Base-by-base conservation (phyloP, 2,329 filamentous ascomycete genomes). In the Aspergillus fischeri region DNA sequence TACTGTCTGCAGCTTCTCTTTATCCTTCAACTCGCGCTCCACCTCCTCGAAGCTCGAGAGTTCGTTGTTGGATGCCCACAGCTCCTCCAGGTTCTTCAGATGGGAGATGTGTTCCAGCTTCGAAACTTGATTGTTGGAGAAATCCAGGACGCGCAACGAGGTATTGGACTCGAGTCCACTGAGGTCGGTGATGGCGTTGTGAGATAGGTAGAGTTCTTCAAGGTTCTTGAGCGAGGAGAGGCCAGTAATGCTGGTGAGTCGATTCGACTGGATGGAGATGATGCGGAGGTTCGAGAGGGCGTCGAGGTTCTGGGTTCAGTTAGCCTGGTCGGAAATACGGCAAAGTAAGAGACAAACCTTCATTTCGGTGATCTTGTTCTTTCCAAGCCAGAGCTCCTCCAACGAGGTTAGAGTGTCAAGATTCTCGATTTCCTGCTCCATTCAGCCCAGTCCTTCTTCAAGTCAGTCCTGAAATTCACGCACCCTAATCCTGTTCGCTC, bases 31-130 rank as follows among this genome's bases (percentile, higher is more conserved):
- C 65, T 90, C 84, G 55, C 82, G 83, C 76, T 97, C 77, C 3
- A 97, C 83, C 68, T 97, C 92, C 47, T 81, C 80, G 67, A 97
- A 96, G 70, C 90, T 90, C 21, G 77, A 78, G 27, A 99, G 74
- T 65, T 89, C 81, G 75, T 96, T 97, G 74, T 92, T 92, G 65
- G 90, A 94, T 17, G 92, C 94, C 94, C 94, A 99, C 28, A 99
- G 75, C 73, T 99, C 94, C 71, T 96, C 90, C 25, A 99, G 79
- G 14, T 90, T 81, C 52, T 77, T 79, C 42, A 97, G 78, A 5
- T 83, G 80, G 0, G 83, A 83, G 1, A 97, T 75, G 1, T 92
- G 91, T 50, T 84, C 80, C 7, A 99, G 83, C 56, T 87, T 89
- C 11, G 82, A 77, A 64, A 99, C 84, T 65, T 87, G 84, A 73